phyloP scores from a whole-genome alignment of 164 flowering plant genomes.

The Paratinospora sagittata region DNA sequence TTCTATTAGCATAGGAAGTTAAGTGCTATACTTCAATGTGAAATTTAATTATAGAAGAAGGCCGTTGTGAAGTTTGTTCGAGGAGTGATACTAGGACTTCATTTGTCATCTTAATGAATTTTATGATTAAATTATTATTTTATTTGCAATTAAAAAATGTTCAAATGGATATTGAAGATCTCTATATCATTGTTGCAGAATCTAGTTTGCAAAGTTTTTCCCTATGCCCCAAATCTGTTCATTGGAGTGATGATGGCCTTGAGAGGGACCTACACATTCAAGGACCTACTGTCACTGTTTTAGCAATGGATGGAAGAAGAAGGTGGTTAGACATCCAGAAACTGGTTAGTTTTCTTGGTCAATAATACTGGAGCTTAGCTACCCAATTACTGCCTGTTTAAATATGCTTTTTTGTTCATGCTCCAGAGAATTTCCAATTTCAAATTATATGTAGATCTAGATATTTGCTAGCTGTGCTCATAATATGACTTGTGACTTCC shows the following conservation, averaged over 20 bases:
- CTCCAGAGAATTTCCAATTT: not conserved
- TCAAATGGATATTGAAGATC: not conserved
- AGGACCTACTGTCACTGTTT: conserved; percentile 61
- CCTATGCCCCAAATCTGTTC: conserved; percentile 56
- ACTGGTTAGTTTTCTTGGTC: conserved; percentile 50
- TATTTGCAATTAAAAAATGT: not conserved
- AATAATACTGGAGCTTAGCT: not conserved
- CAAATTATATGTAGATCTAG: not conserved
- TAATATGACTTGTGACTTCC: not conserved
- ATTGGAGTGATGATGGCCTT: conserved; percentile 76
- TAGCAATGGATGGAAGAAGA: conserved; percentile 98
- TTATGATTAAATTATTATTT: too few relatives aligned
- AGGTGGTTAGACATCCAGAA: conserved; percentile 92
- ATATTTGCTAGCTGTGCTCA: not conserved
- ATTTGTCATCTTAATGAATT: not conserved
- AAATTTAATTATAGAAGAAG: not conserved
- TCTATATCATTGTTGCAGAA: conserved; percentile 37
- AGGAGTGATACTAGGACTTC: not conserved
- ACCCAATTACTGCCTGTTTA: not conserved
- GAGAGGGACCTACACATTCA: conserved; percentile 87
- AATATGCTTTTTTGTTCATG: not conserved
- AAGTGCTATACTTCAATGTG: not conserved
- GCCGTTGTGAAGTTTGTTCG: not conserved
- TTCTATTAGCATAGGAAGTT: not conserved
- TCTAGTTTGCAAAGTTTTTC: conserved; percentile 27